Percentiles rank a stretch among this genome's conserved stretches.
These are phyloP conservation scores for Conticribra weissflogii DNA, from an alignment of 108 stramenopile genomes.

Conservation along the genomic window DNA sequence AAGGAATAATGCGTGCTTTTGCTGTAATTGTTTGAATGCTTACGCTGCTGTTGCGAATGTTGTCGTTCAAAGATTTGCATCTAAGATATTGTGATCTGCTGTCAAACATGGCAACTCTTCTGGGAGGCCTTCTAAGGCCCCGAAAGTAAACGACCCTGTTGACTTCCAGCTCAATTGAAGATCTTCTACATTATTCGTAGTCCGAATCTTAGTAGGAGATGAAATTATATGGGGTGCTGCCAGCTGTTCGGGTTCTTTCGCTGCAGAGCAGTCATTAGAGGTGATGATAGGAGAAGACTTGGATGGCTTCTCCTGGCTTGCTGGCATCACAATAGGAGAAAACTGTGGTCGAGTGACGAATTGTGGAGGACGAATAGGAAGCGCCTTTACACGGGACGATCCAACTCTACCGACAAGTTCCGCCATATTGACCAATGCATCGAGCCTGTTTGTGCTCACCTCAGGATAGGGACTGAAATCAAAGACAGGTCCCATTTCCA, in stretches of 20 bases:
- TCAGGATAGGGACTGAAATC: too few relatives aligned
- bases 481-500: too few relatives aligned
- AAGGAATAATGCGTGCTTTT: too few relatives aligned
- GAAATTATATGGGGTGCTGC: too few relatives aligned
- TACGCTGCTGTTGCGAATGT: too few relatives aligned
- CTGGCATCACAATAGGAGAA: not conserved
- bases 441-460: too few relatives aligned
- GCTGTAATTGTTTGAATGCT: too few relatives aligned
- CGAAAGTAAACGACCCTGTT: not conserved
- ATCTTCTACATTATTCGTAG: not conserved
- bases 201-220: not conserved
- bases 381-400: not conserved
- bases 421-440: not conserved
- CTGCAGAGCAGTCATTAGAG: not conserved
- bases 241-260: not conserved
- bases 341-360: not conserved
- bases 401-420: not conserved
- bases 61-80: not conserved
- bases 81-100: not conserved
- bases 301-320: not conserved
- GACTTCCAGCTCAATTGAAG: not conserved
- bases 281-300: not conserved
- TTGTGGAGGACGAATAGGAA: not conserved
- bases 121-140: not conserved
- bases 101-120: not conserved